These are phyloP conservation scores for Nothopassalora personata DNA, from an alignment of 2,329 filamentous ascomycete genomes.

Conservation along the genomic window DNA sequence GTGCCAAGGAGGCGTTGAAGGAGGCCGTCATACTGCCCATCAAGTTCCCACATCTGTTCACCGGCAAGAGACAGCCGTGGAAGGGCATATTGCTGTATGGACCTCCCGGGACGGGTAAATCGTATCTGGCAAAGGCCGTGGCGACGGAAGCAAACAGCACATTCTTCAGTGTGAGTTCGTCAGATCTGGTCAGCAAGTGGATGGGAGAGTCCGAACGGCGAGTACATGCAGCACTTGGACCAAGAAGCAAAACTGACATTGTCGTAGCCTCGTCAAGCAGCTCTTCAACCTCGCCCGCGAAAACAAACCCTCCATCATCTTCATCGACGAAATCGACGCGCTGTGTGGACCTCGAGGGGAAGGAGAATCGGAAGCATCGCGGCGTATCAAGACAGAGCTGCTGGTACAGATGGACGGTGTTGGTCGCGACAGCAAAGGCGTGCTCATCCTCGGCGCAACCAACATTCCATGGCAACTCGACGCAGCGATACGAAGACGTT, in stretches of 20 bases:
- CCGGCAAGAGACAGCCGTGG: constrained; percentile 94
- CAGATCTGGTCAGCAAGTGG: constrained; percentile 97
- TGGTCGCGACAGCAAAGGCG: constrained; percentile 87
- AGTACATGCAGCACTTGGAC: constrained; percentile 20
- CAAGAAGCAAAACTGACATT: constrained; percentile 7
- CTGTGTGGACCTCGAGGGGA: constrained; percentile 88
- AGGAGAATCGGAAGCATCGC: constrained; percentile 94
- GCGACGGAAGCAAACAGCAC: constrained; percentile 98
- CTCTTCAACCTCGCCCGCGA: constrained; percentile 97
- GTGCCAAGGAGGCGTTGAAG: constrained; percentile 92
- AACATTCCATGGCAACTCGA: constrained; percentile 99
- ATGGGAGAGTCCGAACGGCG: constrained; percentile 99
- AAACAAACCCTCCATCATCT: constrained; percentile 96
- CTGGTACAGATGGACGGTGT: constrained; percentile 99
- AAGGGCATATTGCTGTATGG: constrained; percentile 96
- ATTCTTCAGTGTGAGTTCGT: constrained; percentile 97
- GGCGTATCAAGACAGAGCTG: constrained; percentile 97
- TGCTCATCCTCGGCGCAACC: constrained; percentile 90
- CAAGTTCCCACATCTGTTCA: constrained; percentile 95
- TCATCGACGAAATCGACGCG: constrained; percentile 96
- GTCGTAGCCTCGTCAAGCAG: constrained; percentile 77
- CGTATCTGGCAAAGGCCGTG: constrained; percentile 93
- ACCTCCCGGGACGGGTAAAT: constrained; percentile 94
- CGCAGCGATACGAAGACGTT: constrained; percentile 88
- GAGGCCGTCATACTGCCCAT: constrained; percentile 97